Percentiles rank a stretch among this genome's conserved stretches.
phyloP scores from a whole-genome alignment of 306 rosid genomes.

The Boehmeria nivea region DNA sequence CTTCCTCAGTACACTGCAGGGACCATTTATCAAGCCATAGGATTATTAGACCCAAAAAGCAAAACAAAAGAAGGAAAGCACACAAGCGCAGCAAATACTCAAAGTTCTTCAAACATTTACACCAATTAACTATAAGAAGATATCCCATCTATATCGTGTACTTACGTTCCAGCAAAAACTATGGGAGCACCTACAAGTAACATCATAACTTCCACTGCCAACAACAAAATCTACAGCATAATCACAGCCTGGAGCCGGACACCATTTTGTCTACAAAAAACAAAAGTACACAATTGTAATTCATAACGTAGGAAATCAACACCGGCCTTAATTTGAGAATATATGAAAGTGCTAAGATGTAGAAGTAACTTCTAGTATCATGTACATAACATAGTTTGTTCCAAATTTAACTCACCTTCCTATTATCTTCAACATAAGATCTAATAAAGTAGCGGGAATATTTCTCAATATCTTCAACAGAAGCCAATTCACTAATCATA shows the following conservation, averaged over 20 bases:
- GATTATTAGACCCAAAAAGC: neutral
- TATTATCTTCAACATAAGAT: slow-evolving; percentile 86
- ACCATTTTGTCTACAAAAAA: slow-evolving; percentile 70
- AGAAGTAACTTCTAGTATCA: neutral
- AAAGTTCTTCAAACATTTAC: neutral
- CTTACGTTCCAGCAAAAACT: slow-evolving; percentile 93
- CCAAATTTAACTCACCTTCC: slow-evolving; percentile 48
- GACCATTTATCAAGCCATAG: slow-evolving; percentile 9
- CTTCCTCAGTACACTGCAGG: slow-evolving; percentile 86
- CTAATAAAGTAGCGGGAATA: slow-evolving; percentile 72
- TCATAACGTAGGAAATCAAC: neutral
- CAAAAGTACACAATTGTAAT: neutral
- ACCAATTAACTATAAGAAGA: neutral
- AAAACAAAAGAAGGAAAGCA: neutral
- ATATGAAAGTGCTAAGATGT: neutral
- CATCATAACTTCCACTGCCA: slow-evolving; percentile 88
- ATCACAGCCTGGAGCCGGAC: slow-evolving; percentile 96
- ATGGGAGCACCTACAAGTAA: slow-evolving; percentile 78
- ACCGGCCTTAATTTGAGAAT: neutral
- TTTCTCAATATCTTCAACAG: slow-evolving; percentile 58
- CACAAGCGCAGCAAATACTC: neutral
- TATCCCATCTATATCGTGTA: neutral
- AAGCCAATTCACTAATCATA: slow-evolving; percentile 54
- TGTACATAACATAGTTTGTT: too few relatives aligned
- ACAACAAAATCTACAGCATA: slow-evolving; percentile 78